Evolutionary conservation across 192 early-diverging fungal species (phyloP).

Genomic region (Haplosporangium gracile): DNA sequence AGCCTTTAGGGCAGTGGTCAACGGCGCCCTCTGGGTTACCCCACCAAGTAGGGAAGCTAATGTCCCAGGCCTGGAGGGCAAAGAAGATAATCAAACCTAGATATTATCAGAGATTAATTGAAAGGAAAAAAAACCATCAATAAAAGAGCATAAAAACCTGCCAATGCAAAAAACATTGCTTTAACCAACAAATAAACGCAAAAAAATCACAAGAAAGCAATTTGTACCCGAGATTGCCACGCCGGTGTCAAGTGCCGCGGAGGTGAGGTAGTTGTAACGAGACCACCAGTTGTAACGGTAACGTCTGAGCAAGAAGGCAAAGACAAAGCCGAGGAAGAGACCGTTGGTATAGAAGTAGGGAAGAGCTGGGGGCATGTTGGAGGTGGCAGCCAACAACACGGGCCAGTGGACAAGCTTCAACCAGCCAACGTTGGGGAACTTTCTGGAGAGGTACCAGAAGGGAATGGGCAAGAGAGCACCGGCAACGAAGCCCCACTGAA

Average conservation of each 20-base stretch:
- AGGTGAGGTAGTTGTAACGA: slow-evolving; percentile 60
- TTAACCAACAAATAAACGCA: no score
- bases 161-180: background rate
- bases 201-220: no score
- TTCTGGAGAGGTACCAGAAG: slow-evolving; percentile 11
- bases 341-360: slow-evolving; percentile 60
- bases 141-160: background rate
- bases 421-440: slow-evolving; percentile 35
- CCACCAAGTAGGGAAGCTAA: slow-evolving; percentile 19
- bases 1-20: background rate
- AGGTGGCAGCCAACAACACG: slow-evolving; percentile 68
- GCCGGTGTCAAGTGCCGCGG: slow-evolving; percentile 61
- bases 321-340: slow-evolving; percentile 66
- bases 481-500: slow-evolving; percentile 42
- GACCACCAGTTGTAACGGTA: slow-evolving; percentile 71
- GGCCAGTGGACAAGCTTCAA: slow-evolving; percentile 75
- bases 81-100: slow-evolving; percentile 54
- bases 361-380: slow-evolving; percentile 69
- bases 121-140: background rate
- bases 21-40: slow-evolving; percentile 13
- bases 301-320: slow-evolving; percentile 74
- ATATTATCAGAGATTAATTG: no score
- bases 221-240: no score
- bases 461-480: slow-evolving; percentile 24
- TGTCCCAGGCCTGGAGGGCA: slow-evolving; percentile 17